These are phyloP conservation scores for Saururus chinensis DNA, from an alignment of 164 flowering plant genomes.

Conservation along the genomic window DNA sequence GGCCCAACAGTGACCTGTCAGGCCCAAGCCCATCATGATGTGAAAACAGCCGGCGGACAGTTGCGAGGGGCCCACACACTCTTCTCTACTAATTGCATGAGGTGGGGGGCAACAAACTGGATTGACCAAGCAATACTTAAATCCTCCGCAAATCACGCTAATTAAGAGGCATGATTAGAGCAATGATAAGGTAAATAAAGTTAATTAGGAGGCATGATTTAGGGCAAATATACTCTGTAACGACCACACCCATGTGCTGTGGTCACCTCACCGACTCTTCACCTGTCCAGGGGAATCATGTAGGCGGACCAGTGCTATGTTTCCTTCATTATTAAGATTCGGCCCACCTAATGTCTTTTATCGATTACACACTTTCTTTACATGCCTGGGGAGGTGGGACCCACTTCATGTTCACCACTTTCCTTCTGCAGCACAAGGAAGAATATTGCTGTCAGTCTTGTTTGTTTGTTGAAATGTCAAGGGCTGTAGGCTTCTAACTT, in stretches of 20 bases:
- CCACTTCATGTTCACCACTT: not conserved
- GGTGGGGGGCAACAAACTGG: too few species aligned
- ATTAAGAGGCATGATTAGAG: too few species aligned
- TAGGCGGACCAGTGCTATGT: not conserved
- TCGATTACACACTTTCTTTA: too few species aligned
- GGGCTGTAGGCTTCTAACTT: not conserved
- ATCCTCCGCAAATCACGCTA: too few species aligned
- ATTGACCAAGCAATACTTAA: too few species aligned
- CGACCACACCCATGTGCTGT: not conserved
- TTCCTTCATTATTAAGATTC: not conserved
- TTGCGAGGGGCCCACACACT: too few species aligned
- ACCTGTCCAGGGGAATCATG: not conserved
- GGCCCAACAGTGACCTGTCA: too few species aligned
- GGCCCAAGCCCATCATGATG: too few species aligned
- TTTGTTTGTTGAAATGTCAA: not conserved
- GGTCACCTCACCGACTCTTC: not conserved
- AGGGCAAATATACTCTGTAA: not conserved
- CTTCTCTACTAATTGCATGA: too few species aligned
- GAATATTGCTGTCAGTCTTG: not conserved
- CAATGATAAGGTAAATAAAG: not conserved
- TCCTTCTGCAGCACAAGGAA: not conserved
- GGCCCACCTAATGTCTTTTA: not conserved
- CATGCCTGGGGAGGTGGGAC: not conserved
- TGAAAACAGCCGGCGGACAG: too few species aligned
- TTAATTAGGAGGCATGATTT: not conserved